Conservation (phyloP, 164 flowering plant species). For the Berberis vulgaris region DNA sequence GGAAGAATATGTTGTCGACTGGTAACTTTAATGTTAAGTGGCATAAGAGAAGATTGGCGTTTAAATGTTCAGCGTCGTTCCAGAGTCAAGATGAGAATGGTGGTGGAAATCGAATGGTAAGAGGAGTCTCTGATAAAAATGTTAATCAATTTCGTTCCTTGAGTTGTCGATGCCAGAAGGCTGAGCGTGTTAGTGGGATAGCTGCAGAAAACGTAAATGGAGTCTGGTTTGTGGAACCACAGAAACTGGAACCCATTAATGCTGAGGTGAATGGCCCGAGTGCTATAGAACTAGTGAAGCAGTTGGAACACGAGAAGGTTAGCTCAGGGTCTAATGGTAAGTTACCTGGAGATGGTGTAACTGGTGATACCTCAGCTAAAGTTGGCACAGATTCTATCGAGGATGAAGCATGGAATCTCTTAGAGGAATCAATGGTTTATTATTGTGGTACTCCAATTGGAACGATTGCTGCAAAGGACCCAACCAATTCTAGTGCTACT, state of each 20-base stretch:
- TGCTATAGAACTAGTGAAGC: not conserved
- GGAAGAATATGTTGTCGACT: conserved; percentile 11
- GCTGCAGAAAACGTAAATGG: too few relatives aligned
- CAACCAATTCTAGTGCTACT: conserved; percentile 19
- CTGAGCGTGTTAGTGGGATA: too few relatives aligned
- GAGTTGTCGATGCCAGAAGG: too few relatives aligned
- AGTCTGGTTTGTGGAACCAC: too few relatives aligned
- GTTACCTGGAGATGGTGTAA: conserved; percentile 10
- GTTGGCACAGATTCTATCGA: conserved; percentile 29
- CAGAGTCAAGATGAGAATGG: too few relatives aligned
- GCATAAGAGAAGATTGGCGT: too few relatives aligned
- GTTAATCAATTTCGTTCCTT: too few relatives aligned
- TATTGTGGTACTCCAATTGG: conserved; percentile 70
- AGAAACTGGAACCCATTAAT: too few relatives aligned
- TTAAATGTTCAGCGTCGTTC: too few relatives aligned
- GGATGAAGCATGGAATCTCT: conserved; percentile 71
- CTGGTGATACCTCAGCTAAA: conserved; percentile 4
- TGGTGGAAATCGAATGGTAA: too few relatives aligned
- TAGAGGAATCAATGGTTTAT: conserved; percentile 45
- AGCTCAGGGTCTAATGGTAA: conserved; percentile 14
- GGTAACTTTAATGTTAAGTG: conserved; percentile 8
- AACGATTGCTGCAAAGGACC: conserved; percentile 76
- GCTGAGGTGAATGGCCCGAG: too few relatives aligned
- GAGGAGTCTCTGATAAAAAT: too few relatives aligned
- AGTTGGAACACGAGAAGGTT: conserved; percentile 19